Percentiles rank a stretch among this genome's conserved stretches.
These are phyloP conservation scores for Cercospora sojina DNA, from an alignment of 2,329 filamentous ascomycete species.

Conservation along the genomic window DNA sequence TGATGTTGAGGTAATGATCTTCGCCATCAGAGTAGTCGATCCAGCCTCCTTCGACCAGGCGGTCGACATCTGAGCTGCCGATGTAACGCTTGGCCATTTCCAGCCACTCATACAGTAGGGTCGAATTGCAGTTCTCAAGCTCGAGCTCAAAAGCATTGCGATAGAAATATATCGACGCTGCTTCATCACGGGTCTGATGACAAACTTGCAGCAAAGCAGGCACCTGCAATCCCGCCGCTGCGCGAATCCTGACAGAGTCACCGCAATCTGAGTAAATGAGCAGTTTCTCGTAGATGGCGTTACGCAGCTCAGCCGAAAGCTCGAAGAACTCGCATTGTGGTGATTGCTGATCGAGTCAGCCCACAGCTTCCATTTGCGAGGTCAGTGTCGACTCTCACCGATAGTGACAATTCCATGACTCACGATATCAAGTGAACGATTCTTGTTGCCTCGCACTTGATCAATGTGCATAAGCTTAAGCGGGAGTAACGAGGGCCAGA, in stretches of 20 bases:
- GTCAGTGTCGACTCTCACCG: neutral
- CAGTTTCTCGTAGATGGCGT: neutral
- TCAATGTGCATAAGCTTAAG: too few relatives aligned
- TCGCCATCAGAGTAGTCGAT: neutral
- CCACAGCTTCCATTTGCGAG: neutral
- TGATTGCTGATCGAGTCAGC: neutral
- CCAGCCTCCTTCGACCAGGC: neutral
- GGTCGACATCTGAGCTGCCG: neutral
- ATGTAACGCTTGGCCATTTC: neutral
- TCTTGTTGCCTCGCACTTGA: too few relatives aligned
- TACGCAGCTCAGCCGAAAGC: neutral
- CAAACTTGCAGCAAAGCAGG: neutral
- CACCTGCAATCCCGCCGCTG: neutral
- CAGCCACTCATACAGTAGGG: neutral
- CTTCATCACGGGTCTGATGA: neutral
- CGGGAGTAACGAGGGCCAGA: too few relatives aligned
- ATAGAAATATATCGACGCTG: neutral
- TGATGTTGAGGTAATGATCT: neutral
- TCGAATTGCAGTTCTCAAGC: neutral
- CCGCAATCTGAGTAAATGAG: neutral
- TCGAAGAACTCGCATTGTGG: neutral
- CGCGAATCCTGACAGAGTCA: fast-evolving
- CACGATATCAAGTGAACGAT: too few relatives aligned
- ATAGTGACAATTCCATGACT: neutral
- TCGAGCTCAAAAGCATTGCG: neutral